Evolutionary conservation across 192 early-diverging fungal genomes (phyloP), one percentile per base, ranked within the genome.

Genomic region (Coemansia furcata): DNA sequence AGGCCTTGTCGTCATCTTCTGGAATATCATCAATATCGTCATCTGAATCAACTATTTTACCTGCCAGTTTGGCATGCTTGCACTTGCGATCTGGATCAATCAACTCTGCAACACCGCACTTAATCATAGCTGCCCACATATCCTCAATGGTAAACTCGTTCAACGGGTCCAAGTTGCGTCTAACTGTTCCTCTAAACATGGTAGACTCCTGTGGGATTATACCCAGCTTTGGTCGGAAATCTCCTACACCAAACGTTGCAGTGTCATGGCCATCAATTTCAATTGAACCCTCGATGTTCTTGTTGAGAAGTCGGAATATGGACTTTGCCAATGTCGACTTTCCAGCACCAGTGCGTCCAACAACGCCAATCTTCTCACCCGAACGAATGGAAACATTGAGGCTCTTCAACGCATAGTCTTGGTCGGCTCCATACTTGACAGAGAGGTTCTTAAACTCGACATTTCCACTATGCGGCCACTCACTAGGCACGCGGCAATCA

Each of bases 291-390:
- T 30, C 29, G 5, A 40, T 39, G 0, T 67, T 43, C 21, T 23
- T 83, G 62, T 89, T 86, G 21, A 87, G 78, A 7, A 93, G 67
- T 15, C 92, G 85, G 69, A 94, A 92, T 10, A 92, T 71, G 0
- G 89, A 69, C 3, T 74, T 76, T 17, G 89, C 79, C 63, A 93
- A 77, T 33, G 83, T 85, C 29, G 75, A 75, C 47, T 90, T 92
- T 17, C 89, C 89, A 19, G 90, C 89, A 9, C 92, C 92, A 7
- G 92, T 92, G 3, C 94, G 81, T 15, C 94, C 94, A 33, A 95
- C 87, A 19, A 88, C 80, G 26, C 87, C 87, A 49, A 88, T 68
- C 52, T 87, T 87, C 50, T 87, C 86, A 6, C 88, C 89, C 1
- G 85, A 78, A 7, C 79, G 78, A 54, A 94, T 83, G 9, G 68